phyloP scores from a whole-genome alignment of 2,329 filamentous ascomycete genomes.

The Cyanodermella asteris region DNA sequence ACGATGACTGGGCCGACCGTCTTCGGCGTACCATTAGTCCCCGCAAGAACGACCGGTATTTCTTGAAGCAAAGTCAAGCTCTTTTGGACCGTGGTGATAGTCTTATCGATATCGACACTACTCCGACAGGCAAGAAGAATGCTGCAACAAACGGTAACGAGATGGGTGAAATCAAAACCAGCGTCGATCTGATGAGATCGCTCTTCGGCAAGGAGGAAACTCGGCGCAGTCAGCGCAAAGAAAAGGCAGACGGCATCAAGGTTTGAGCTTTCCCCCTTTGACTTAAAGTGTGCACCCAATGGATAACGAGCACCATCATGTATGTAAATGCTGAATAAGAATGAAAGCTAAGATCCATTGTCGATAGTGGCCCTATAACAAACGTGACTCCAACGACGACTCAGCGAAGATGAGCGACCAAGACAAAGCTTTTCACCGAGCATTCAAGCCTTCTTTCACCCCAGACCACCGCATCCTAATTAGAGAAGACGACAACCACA shows the following conservation, averaged over 20 bases:
- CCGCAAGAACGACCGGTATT: conserved; percentile 68
- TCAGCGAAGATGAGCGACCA: conserved; percentile 36
- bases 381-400: conserved; percentile 46
- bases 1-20: conserved; percentile 84
- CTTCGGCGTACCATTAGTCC: conserved; percentile 86
- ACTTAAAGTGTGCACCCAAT: conserved; percentile 7
- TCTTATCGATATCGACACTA: conserved; percentile 9
- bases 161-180: conserved; percentile 50
- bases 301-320: conserved; percentile 12
- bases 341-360: conserved; percentile 17
- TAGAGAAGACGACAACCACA: no score
- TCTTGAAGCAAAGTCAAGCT: conserved; percentile 40
- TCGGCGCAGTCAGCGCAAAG: conserved; percentile 31
- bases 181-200: conserved; percentile 91
- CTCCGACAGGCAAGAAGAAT: conserved; percentile 8
- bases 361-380: conserved; percentile 66
- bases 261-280: conserved; percentile 43
- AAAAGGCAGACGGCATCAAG: conserved; percentile 53
- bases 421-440: conserved; percentile 49
- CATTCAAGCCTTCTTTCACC: conserved; percentile 61
- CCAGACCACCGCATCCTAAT: no score
- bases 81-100: no score
- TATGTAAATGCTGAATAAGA: conserved; percentile 21
- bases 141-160: conserved; percentile 13
- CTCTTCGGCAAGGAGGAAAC: conserved; percentile 50